Conservation (phyloP, 2,329 filamentous ascomycete genomes). For the Venturia aucupariae region DNA sequence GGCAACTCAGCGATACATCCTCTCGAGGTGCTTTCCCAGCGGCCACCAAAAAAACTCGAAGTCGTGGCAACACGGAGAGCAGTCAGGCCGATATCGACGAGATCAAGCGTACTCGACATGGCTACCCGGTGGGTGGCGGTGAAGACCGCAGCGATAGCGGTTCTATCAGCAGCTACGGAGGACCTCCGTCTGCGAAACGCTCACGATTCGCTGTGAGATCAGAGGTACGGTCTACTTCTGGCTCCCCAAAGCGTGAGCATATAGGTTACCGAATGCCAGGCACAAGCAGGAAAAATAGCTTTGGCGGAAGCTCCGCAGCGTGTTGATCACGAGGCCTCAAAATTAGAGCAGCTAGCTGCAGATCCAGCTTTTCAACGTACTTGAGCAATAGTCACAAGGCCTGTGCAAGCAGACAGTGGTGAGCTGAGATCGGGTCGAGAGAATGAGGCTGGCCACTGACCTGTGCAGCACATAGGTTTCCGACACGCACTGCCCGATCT, state of each 20-base stretch:
- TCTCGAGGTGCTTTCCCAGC: background rate
- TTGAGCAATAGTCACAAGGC: background rate
- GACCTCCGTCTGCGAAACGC: background rate
- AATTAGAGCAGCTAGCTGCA: background rate
- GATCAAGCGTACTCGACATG: background rate
- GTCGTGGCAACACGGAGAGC: constrained; percentile 9
- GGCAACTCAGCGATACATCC: constrained; percentile 57
- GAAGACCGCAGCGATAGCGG: constrained; percentile 13
- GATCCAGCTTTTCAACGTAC: background rate
- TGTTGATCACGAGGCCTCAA: background rate
- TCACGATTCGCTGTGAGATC: constrained; percentile 2
- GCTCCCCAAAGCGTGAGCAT: constrained; percentile 6
- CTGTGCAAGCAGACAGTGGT: background rate
- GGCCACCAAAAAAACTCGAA: constrained; percentile 3
- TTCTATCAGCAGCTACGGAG: constrained; percentile 10
- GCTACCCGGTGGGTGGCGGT: constrained; percentile 3
- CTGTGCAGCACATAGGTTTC: background rate
- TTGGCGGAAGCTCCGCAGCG: background rate
- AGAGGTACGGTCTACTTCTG: background rate
- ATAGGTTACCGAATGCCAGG: background rate
- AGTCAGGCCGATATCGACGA: constrained; percentile 8
- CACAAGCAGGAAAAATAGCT: constrained; percentile 10
- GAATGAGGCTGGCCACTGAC: background rate
- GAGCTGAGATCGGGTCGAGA: background rate
- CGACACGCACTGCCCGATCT: background rate